Evolutionary conservation across 1,284 basidiomycete species (phyloP).

Genomic region (Ceraceosorus guamensis): DNA sequence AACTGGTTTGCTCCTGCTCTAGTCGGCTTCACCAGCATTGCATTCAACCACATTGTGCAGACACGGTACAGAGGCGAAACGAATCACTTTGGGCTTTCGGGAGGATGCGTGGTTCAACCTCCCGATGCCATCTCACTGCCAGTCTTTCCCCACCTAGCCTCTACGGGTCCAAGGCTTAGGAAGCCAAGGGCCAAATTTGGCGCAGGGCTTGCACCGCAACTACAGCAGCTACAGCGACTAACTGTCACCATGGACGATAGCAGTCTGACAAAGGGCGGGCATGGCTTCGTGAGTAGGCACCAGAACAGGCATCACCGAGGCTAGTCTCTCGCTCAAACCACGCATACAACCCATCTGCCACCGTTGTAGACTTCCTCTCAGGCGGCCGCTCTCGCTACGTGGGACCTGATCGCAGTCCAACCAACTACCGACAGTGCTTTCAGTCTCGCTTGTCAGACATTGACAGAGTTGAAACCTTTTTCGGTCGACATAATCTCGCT

Average conservation of each 20-base stretch:
- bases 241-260: constrained; percentile 44
- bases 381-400: constrained; percentile 51
- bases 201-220: no score
- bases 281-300: constrained; percentile 22
- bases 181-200: constrained; percentile 7
- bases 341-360: no score
- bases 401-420: constrained; percentile 67
- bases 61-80: constrained; percentile 30
- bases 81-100: constrained; percentile 19
- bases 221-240: constrained; percentile 38
- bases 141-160: constrained; percentile 36
- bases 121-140: constrained; percentile 15
- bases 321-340: no score
- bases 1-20: background rate
- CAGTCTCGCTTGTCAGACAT: constrained; percentile 69
- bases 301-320: background rate
- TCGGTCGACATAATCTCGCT: constrained; percentile 75
- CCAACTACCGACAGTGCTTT: constrained; percentile 67
- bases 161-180: constrained; percentile 10
- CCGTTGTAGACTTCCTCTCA: constrained; percentile 9
- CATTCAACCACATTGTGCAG: constrained; percentile 36
- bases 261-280: constrained; percentile 29
- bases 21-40: constrained; percentile 33
- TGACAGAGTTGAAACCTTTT: constrained; percentile 67
- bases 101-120: background rate